Evolutionary conservation across 768 basidiomycete genomes (phyloP).

Genomic region (Pleurotus eryngii): DNA sequence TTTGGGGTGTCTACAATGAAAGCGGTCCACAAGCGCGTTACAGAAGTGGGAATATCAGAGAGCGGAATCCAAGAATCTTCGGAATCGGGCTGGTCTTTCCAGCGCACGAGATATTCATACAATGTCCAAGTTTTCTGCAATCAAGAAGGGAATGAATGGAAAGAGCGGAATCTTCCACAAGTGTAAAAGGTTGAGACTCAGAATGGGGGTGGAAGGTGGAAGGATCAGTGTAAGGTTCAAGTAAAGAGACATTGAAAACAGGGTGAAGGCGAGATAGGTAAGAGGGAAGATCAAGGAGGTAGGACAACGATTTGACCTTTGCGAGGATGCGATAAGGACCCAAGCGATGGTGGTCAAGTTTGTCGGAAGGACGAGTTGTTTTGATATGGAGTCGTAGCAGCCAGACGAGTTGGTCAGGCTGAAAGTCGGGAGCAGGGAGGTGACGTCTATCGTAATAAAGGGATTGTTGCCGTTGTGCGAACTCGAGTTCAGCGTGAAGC

Average conservation of each 20-base stretch:
- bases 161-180: too few species aligned
- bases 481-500: too few species aligned
- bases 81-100: slow-evolving; percentile 19
- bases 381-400: slow-evolving; percentile 25
- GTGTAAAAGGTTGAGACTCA: too few species aligned
- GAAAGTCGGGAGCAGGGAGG: too few species aligned
- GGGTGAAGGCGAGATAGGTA: too few species aligned
- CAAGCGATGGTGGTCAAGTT: slow-evolving; percentile 32
- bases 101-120: slow-evolving; percentile 35
- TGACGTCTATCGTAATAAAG: too few species aligned
- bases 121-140: slow-evolving; percentile 27
- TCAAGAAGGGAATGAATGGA: slow-evolving; percentile 20
- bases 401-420: neutral
- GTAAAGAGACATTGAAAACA: too few species aligned
- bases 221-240: too few species aligned
- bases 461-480: too few species aligned
- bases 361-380: slow-evolving; percentile 36
- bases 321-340: slow-evolving; percentile 19
- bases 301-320: slow-evolving; percentile 12
- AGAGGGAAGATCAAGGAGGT: slow-evolving; percentile 21
- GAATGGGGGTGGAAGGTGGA: too few species aligned
- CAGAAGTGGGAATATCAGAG: slow-evolving; percentile 27
- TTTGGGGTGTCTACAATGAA: slow-evolving; percentile 27
- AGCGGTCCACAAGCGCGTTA: slow-evolving; percentile 28
- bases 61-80: slow-evolving; percentile 34